Evolutionary conservation across 2,329 filamentous ascomycete genomes (phyloP).

Genomic region (Pseudogymnoascus sp.): DNA sequence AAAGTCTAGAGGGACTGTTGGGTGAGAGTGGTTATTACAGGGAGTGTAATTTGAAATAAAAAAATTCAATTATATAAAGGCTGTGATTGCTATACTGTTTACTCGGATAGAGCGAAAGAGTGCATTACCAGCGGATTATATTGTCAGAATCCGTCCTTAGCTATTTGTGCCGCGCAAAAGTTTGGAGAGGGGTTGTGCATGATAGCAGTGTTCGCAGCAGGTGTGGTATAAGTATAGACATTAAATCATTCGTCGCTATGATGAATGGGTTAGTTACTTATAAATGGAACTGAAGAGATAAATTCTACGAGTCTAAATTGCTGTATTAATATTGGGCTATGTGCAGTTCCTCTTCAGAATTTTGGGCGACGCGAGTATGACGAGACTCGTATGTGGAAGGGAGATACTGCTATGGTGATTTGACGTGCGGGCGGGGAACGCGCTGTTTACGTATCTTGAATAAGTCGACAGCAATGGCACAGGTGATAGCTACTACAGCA

Average conservation of each 20-base stretch:
- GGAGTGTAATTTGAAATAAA: not conserved
- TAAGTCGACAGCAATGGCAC: not conserved
- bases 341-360: not conserved
- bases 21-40: not conserved
- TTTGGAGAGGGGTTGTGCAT: too few species aligned
- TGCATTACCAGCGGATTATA: too few species aligned
- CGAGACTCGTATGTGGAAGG: not conserved
- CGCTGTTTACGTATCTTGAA: not conserved
- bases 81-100: not conserved
- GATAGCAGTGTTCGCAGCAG: too few species aligned
- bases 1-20: not conserved
- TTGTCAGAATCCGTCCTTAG: too few species aligned
- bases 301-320: not conserved
- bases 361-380: not conserved
- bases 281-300: not conserved
- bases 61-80: not conserved
- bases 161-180: too few species aligned
- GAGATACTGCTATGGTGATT: not conserved
- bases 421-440: not conserved
- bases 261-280: too few species aligned
- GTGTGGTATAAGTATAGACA: too few species aligned
- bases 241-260: too few species aligned
- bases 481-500: not conserved
- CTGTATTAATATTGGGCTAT: not conserved
- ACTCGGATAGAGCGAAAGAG: not conserved